These are phyloP conservation scores for Avicennia marina DNA, from an alignment of 257 asterid genomes.

Conservation along the genomic window DNA sequence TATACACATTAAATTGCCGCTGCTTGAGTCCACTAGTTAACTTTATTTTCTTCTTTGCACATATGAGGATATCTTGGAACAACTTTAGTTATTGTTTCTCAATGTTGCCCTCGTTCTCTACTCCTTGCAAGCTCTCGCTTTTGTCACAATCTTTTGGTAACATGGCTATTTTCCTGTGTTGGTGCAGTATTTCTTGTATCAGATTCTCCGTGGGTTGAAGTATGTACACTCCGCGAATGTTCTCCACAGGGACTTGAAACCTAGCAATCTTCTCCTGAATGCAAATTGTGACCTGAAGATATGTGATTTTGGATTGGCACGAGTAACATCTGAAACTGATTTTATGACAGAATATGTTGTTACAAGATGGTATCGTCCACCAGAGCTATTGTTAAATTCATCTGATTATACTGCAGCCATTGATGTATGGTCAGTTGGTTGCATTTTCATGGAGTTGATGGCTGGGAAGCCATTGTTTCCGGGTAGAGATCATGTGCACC, in stretches of 20 bases:
- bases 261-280: constrained; percentile 93
- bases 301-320: constrained; percentile 97
- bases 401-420: constrained; percentile 95
- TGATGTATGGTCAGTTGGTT: constrained; percentile 98
- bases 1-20: not conserved
- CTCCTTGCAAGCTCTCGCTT: not conserved
- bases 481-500: constrained; percentile 97
- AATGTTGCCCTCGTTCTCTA: not conserved
- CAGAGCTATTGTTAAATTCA: constrained; percentile 81
- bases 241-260: constrained; percentile 92
- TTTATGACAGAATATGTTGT: constrained; percentile 98
- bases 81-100: not conserved
- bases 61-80: too few relatives aligned
- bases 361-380: constrained; percentile 97
- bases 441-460: constrained; percentile 98
- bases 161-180: constrained; percentile 12
- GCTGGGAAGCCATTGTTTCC: constrained; percentile 95
- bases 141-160: constrained; percentile 1
- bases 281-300: constrained; percentile 96
- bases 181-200: constrained; percentile 96
- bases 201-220: constrained; percentile 95
- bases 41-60: not conserved
- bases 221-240: constrained; percentile 97
- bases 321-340: constrained; percentile 92
- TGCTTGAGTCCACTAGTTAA: not conserved